Base-by-base conservation (phyloP, 106 monocot genomes). In the Dendrobium chrysotoxum region DNA sequence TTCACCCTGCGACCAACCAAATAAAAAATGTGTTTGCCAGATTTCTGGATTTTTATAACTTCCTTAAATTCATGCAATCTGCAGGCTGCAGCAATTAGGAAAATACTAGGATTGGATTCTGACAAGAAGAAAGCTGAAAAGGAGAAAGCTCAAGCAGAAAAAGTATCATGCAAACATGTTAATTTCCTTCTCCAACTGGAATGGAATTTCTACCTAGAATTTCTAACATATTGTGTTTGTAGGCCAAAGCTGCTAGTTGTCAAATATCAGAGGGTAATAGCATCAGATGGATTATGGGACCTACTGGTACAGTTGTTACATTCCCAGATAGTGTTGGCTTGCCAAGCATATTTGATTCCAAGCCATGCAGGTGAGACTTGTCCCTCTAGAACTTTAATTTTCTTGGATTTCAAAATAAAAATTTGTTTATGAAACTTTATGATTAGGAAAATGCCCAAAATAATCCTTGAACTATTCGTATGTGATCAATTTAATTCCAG, bases 81-180 rank as follows among this genome's bases (percentile, higher is more conserved):
- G 45, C 85, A 98, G 97, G 94, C 94, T 58, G 97, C 92, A 74
- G 92, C 94, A 81, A 94, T 98, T 81, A 98, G 97, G 78, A 98
- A 94, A 83, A 94, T 97, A 76, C 75, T 92, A 71, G 96, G 96
- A 50, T 87, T 90, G 39, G 96, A 97, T 80, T 90, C 92, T 53
- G 90, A 85, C 75, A 92, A 88, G 82, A 97, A 92, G 80, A 92
- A 90, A 77, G 86, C 86, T 1, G 93, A 95, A 84, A 93, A 95
- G 26, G 94, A 92, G 61, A 83, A 84, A 84, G 94, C 89, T 82
- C 86, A 86, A 89, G 89, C 76, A 20, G 76, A 76, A 47, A 76
- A 76, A 28, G 76, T 76, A 28, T 76, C 31, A 86, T 73, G 17
- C 11, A 41, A 39, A 67, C 38, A 9, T 78, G 58, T 54, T 53